phyloP scores from a whole-genome alignment of 345 rosid species.

The Hypericum androsaemum region DNA sequence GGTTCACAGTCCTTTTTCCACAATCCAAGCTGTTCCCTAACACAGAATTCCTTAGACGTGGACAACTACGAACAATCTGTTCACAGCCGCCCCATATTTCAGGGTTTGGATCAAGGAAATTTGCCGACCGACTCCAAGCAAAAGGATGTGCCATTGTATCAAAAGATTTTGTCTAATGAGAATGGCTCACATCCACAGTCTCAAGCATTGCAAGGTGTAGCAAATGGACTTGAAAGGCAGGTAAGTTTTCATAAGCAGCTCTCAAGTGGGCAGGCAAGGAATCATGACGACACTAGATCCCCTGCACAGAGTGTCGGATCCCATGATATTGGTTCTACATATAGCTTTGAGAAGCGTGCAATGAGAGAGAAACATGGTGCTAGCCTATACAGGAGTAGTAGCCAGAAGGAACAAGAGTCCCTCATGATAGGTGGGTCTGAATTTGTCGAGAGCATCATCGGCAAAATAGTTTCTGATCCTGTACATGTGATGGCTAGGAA shows the following conservation, averaged over 20 bases:
- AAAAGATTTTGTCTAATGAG: conserved; percentile 55
- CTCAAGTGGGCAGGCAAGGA: conserved; percentile 21
- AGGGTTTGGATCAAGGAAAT: conserved; percentile 48
- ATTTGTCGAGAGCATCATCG: conserved; percentile 53
- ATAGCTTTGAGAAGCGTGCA: conserved; percentile 48
- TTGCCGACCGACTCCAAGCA: conserved; percentile 69
- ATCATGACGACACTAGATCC: conserved; percentile 43
- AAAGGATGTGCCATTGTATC: conserved; percentile 57
- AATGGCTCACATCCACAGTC: conserved; percentile 47
- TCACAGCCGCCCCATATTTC: conserved; percentile 89
- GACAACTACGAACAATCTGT: conserved; percentile 88
- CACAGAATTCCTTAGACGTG: conserved; percentile 54
- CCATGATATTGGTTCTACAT: conserved; percentile 53
- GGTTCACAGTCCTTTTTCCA: conserved; percentile 91
- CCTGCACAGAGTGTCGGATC: conserved; percentile 59
- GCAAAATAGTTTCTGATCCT: conserved; percentile 66
- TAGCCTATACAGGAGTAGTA: conserved; percentile 46
- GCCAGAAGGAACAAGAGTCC: conserved; percentile 48
- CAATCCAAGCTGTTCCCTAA: conserved; percentile 95
- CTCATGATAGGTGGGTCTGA: conserved; percentile 53
- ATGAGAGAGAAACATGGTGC: conserved; percentile 45
- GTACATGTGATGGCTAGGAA: conserved; percentile 62
- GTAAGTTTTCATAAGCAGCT: conserved; percentile 50
- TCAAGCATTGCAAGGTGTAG: conserved; percentile 39
- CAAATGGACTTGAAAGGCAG: conserved; percentile 58